phyloP scores from a whole-genome alignment of 2,329 filamentous ascomycete genomes.

The Plenodomus tracheiphilus region DNA sequence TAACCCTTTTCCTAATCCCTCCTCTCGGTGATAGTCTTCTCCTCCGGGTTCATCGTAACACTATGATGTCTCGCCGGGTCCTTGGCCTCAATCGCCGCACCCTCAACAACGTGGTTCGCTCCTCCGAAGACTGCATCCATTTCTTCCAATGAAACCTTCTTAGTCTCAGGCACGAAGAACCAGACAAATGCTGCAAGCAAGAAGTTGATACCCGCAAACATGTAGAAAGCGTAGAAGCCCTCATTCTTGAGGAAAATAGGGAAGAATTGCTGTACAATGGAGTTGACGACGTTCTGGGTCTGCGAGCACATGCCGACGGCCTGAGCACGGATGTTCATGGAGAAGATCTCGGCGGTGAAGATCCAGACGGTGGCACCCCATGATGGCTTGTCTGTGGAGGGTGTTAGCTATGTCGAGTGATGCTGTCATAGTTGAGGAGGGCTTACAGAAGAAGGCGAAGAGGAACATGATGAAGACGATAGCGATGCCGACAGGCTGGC shows the following conservation, averaged over 20 bases:
- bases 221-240: slow-evolving; percentile 60
- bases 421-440: slow-evolving; percentile 1
- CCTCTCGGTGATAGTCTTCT: slow-evolving; percentile 22
- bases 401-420: slow-evolving; percentile 24
- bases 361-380: slow-evolving; percentile 74
- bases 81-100: slow-evolving; percentile 52
- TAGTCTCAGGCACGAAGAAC: slow-evolving; percentile 50
- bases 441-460: slow-evolving; percentile 64
- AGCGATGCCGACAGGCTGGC: slow-evolving; percentile 64
- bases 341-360: slow-evolving; percentile 71
- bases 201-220: slow-evolving; percentile 55
- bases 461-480: slow-evolving; percentile 70
- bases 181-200: slow-evolving; percentile 47
- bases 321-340: slow-evolving; percentile 72
- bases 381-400: slow-evolving; percentile 61
- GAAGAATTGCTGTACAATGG: slow-evolving; percentile 72
- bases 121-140: slow-evolving; percentile 61
- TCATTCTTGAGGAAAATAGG: slow-evolving; percentile 66
- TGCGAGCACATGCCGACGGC: slow-evolving; percentile 68
- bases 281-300: slow-evolving; percentile 64
- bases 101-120: slow-evolving; percentile 60
- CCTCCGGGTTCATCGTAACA: slow-evolving; percentile 20
- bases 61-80: slow-evolving; percentile 38
- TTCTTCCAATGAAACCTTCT: slow-evolving; percentile 56
- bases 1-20: not conserved